Base-by-base conservation (phyloP, 345 rosid genomes). In the Citrus cavaleriei region DNA sequence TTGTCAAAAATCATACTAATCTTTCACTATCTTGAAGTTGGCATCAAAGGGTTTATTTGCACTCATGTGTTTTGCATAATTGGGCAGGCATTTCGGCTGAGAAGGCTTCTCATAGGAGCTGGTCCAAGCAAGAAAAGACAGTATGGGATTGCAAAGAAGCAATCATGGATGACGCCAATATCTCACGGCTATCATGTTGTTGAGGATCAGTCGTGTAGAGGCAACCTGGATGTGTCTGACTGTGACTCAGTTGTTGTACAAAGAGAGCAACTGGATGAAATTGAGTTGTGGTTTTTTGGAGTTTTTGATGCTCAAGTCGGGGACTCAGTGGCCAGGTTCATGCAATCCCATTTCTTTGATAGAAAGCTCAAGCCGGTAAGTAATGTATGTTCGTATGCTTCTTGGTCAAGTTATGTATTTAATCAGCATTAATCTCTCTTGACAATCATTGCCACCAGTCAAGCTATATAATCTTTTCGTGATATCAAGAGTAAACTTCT, bases 201-300 rank as follows among this genome's bases (percentile, higher is more conserved):
- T 8, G 87, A 83, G 66, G 85, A 88, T 65, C 84, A 79, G 22
- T 58, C 81, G 6, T 76, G 61, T 28, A 79, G 73, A 35, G 74
- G 75, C 35, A 72, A 27, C 57, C 74, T 37, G 3, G 72, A 54
- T 60, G 84, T 70, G 21, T 64, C 83, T 0, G 87, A 81, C 34
- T 57, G 37, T 2, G 93, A 85, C 75, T 82, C 85, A 0, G 86
- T 90, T 57, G 83, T 90, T 59, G 84, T 92, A 10, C 93, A 92
- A 49, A 89, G 93, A 79, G 93, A 92, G 83, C 89, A 87, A 70
- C 78, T 87, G 54, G 85, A 87, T 70, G 90, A 88, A 81, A 75
- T 85, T 18, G 96, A 90, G 83, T 10, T 92, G 68, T 91, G 98
- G 93, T 77, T 88, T 10, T 93, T 92, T n/a, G 95, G 92, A 62